Evolutionary conservation across 768 basidiomycete genomes (phyloP).

Genomic region (Multifurca ochricompacta): DNA sequence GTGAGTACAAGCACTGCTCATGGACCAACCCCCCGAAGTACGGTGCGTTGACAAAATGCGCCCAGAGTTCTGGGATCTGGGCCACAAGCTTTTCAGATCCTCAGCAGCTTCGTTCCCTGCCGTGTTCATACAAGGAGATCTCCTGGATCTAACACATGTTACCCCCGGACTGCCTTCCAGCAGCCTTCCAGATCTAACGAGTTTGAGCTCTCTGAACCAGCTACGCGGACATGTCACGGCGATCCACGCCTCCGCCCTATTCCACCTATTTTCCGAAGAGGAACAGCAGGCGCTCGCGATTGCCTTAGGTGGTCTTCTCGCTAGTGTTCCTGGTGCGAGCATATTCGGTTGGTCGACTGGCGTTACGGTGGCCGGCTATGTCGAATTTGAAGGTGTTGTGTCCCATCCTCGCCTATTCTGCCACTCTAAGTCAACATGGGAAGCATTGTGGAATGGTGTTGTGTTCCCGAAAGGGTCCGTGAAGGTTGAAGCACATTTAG

Average conservation of each 20-base stretch:
- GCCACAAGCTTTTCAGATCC: slow-evolving; percentile 52
- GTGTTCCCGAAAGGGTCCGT: slow-evolving; percentile 9
- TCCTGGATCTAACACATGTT: slow-evolving; percentile 28
- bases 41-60: background rate
- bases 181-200: slow-evolving; percentile 25
- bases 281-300: slow-evolving; percentile 37
- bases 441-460: slow-evolving; percentile 12
- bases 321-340: slow-evolving; percentile 36
- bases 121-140: slow-evolving; percentile 47
- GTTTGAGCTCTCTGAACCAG: slow-evolving; percentile 36
- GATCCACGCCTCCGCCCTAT: slow-evolving; percentile 44
- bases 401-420: slow-evolving; percentile 13
- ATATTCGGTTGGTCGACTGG: slow-evolving; percentile 40
- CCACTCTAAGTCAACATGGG: slow-evolving; percentile 11
- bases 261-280: slow-evolving; percentile 39
- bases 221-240: slow-evolving; percentile 39
- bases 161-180: background rate
- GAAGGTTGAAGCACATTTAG: background rate
- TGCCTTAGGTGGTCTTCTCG: slow-evolving; percentile 35
- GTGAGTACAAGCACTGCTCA: slow-evolving; percentile 21
- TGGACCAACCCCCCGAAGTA: background rate
- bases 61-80: slow-evolving; percentile 52
- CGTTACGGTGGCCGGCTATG: slow-evolving; percentile 27
- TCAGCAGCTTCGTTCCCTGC: slow-evolving; percentile 46
- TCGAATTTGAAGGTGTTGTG: slow-evolving; percentile 11